Base-by-base conservation (phyloP, 257 asterid genomes). In the Rehmannia glutinosa region DNA sequence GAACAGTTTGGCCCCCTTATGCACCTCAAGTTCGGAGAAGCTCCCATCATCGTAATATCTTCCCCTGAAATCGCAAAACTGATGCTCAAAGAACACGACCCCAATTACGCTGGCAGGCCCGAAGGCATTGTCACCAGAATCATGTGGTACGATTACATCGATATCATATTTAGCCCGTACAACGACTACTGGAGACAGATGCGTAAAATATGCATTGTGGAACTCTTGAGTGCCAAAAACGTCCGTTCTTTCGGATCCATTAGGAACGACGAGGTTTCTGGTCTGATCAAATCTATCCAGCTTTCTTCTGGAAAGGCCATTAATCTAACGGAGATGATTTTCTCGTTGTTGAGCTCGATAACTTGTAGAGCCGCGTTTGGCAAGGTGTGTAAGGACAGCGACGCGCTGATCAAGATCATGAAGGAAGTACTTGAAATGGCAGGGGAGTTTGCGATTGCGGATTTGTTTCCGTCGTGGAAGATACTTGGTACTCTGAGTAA, bases 381-480 rank as follows among this genome's bases (percentile, higher is more conserved):
- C 7, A 56, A 58, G 15, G 59, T 68, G 12, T 13, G 62, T 43
- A 61, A 64, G 39, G 76, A 77, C 13, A 66, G 60, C 0, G 74
- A 49, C 0, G 56, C 23, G 3, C 59, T 77, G 23, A 50, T 72
- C 6, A 4, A 19, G 16, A 2, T 43, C 17, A 5, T 74, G 20
- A 74, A 51, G 63, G 20, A 65, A 21, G 68, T 65, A 0, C 0
- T 68, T 1, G 5, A 30, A 6, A 2, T 77, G 32, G 43, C 60
- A 1, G 74, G 4, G n/a, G 78, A 72, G 7, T 72, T 77, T 10
- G 68, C 66, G 25, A 7, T 72, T 9, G 66, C 78, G 0, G 81
- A 77, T 77, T 21, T 82, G 47, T 80, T 75, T 51, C 83, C 88
- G 7, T 79, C 81, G 0, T 1, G 43, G 11, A 66, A 69, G 36